A percentile compares a stretch with the other conserved stretches of the same genome.
Conservation (phyloP, 2,329 filamentous ascomycete species). For the Orbilia brochopaga region DNA sequence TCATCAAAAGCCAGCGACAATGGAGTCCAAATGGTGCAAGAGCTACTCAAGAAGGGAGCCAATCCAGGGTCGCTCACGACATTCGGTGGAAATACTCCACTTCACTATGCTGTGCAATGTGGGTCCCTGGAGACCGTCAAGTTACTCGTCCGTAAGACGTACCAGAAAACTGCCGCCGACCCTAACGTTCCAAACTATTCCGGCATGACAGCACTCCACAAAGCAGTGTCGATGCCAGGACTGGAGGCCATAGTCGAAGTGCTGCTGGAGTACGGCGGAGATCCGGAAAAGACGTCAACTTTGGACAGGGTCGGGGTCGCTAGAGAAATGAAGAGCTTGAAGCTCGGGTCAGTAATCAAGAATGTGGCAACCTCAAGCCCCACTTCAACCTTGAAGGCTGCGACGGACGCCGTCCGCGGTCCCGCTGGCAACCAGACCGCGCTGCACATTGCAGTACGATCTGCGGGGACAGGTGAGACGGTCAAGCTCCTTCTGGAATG, state of each 20-base stretch:
- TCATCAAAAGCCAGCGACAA: constrained; percentile 9
- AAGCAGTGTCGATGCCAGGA: constrained; percentile 9
- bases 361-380: no score
- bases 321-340: constrained; percentile 7
- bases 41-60: constrained; percentile 15
- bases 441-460: constrained; percentile 4
- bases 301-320: not conserved
- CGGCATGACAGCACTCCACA: constrained; percentile 19
- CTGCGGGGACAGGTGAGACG: not conserved
- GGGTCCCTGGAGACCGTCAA: constrained; percentile 21
- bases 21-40: constrained; percentile 18
- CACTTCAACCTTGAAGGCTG: no score
- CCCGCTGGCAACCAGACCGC: constrained; percentile 4
- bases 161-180: not conserved
- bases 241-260: constrained; percentile 8
- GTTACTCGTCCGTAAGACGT: not conserved
- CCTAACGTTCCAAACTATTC: constrained; percentile 1
- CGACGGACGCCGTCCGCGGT: not conserved
- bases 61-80: constrained; percentile 1
- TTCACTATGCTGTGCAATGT: constrained; percentile 20
- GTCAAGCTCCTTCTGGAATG: constrained; percentile 3
- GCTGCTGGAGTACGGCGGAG: constrained; percentile 3
- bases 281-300: constrained; percentile 11
- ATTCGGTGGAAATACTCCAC: constrained; percentile 2
- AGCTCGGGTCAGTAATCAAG: not conserved